Evolutionary conservation across 208 protist genomes (phyloP), one percentile per base, ranked within the genome.

Genomic region (Trypanosoma caninum): DNA sequence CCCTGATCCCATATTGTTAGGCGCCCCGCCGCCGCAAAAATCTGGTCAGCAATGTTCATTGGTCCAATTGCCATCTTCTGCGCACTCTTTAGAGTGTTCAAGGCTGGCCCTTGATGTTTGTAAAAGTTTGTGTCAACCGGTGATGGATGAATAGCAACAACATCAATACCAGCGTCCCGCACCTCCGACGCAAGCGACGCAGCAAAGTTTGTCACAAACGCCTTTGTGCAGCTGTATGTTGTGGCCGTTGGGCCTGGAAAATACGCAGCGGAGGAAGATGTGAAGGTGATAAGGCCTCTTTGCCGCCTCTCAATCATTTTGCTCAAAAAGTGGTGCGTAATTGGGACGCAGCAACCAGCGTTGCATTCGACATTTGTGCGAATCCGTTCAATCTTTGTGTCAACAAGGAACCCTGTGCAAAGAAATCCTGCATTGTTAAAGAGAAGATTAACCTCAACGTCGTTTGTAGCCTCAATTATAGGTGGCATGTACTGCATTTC

Each of bases 381-480:
- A 27, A 95, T 73, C 3, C 76, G 66, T 55, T 89, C 84, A 25
- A 88, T 63, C 31, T 76, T 64, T 14, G 95, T 87, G 55, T 97
- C 88, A 2, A 88, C 78, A 62, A 97, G 94, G 44, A 96, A 86
- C 42, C 91, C 89, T 30, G 95, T 89, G 65, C 78, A 72, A 54
- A 95, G 90, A 74, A 97, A 98, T 44, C 95, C 95, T 5, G 97
- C 95, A 64, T 97, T 98, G 77, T 98, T 98, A 47, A 97, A 95
- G 55, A 94, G 50, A 2, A 96, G 69, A 42, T 61, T 64, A 27
- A 93, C 65, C 40, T 85, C 65, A 50, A 93, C 78, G 61, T 89
- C 84, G 14, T 83, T 78, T 31, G 90, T 89, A 28, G 69, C 61
- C 18, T 73, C 58, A 20, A 72, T 79, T 65, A 97, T 91, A 28